These are phyloP conservation scores for Megacollybia marginata DNA, from an alignment of 768 basidiomycete genomes.

Conservation along the genomic window DNA sequence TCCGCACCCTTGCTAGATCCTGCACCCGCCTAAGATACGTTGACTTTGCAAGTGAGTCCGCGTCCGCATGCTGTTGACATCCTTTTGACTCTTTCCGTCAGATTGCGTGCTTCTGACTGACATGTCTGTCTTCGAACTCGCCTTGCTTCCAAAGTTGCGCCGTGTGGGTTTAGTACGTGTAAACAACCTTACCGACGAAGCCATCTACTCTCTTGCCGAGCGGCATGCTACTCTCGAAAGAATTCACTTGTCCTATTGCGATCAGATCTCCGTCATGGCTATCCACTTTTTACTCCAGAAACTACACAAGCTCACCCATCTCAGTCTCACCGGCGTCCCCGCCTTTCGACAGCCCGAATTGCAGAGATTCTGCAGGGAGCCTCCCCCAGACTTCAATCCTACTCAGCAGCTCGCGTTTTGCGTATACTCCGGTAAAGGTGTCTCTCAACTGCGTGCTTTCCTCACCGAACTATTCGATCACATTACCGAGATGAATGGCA, in stretches of 20 bases:
- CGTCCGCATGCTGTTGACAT: conserved; percentile 2
- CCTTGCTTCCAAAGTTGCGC: conserved; percentile 81
- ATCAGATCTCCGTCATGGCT: conserved; percentile 87
- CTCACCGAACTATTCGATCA: conserved; percentile 70
- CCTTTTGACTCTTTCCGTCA: conserved; percentile 21
- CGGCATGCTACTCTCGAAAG: conserved; percentile 85
- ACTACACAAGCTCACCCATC: conserved; percentile 86
- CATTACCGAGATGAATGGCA: conserved; percentile 66
- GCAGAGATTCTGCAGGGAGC: conserved; percentile 83
- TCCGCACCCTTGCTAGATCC: conserved; percentile 72
- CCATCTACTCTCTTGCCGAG: conserved; percentile 81
- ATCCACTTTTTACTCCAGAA: conserved; percentile 85
- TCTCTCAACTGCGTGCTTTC: conserved; percentile 73
- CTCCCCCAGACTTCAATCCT: conserved; percentile 91
- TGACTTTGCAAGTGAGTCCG: conserved; percentile 84
- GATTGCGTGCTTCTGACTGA: conserved; percentile 87
- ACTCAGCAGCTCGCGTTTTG: conserved; percentile 89
- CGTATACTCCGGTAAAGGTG: conserved; percentile 92
- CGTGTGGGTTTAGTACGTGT: conserved; percentile 95
- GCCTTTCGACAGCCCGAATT: conserved; percentile 81
- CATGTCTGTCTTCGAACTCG: conserved; percentile 88
- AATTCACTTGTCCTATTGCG: conserved; percentile 95
- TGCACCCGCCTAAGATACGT: conserved; percentile 92
- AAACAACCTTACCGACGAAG: conserved; percentile 87
- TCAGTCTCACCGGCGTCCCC: conserved; percentile 95